Evolutionary conservation across 73 alveolate species (phyloP).

Genomic region (Paramecium tetraurelia): DNA sequence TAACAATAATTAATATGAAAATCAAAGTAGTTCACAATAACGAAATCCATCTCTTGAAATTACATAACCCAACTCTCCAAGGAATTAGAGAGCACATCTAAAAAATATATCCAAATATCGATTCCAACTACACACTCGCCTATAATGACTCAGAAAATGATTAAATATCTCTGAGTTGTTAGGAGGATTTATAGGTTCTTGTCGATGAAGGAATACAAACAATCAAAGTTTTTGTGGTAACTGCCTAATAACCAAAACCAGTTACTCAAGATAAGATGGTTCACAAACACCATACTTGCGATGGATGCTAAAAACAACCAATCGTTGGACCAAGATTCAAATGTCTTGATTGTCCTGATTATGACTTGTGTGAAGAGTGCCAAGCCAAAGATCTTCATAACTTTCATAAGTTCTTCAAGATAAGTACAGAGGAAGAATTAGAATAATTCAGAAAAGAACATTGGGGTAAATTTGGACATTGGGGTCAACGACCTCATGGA

Average conservation of each 20-base stretch:
- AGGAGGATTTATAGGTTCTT: neutral
- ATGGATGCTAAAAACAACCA: slow-evolving; percentile 83
- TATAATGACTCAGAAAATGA: neutral
- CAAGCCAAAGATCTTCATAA: slow-evolving; percentile 59
- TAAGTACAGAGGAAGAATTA: neutral
- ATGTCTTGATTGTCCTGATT: slow-evolving; percentile 83
- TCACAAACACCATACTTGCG: slow-evolving; percentile 72
- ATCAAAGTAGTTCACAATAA: neutral
- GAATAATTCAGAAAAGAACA: neutral
- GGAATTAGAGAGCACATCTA: neutral
- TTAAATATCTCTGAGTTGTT: neutral
- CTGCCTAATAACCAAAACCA: neutral
- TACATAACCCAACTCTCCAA: neutral
- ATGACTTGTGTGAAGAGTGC: slow-evolving; percentile 88
- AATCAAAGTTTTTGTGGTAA: neutral
- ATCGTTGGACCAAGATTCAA: slow-evolving; percentile 85
- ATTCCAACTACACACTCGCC: neutral
- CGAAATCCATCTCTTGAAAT: neutral
- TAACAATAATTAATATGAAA: neutral
- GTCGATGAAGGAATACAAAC: neutral
- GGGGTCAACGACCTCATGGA: neutral
- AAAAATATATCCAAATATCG: neutral
- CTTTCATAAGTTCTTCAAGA: neutral
- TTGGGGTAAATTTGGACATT: neutral
- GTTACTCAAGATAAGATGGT: neutral